Evolutionary conservation across 108 stramenopile genomes (phyloP).

Genomic region (Cyclotella kingstonii): DNA sequence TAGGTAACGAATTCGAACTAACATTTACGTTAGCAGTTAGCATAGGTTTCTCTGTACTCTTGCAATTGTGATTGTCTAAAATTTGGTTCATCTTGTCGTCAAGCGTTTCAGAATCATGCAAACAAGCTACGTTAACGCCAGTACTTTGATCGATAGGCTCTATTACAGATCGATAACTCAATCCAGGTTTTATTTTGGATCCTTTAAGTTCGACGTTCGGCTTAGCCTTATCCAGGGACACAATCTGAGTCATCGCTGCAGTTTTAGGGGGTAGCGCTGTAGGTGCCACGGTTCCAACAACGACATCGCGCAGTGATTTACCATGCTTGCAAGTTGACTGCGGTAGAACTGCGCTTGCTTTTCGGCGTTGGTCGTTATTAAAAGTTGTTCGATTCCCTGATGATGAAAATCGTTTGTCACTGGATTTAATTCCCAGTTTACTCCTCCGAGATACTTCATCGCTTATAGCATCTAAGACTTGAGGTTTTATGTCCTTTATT

Average conservation of each 20-base stretch:
- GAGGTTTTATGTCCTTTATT: conserved; percentile 57
- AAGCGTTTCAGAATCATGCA: background rate
- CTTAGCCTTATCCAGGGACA: conserved; percentile 3
- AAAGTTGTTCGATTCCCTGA: conserved; percentile 2
- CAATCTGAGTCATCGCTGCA: background rate
- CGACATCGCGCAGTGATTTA: conserved; percentile 31
- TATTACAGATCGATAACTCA: conserved; percentile 48
- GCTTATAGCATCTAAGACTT: conserved; percentile 61
- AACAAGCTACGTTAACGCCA: background rate
- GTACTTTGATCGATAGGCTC: conserved; percentile 19
- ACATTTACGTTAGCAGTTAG: too few relatives aligned
- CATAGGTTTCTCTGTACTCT: too few relatives aligned
- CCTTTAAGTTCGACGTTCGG: background rate
- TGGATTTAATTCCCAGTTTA: conserved; percentile 5
- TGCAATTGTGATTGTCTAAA: background rate
- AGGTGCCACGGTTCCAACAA: conserved; percentile 11
- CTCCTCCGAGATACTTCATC: conserved; percentile 46
- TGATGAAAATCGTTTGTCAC: conserved; percentile 18
- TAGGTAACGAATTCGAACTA: background rate
- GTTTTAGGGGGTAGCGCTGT: background rate
- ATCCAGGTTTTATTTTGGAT: conserved; percentile 37
- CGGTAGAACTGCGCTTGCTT: conserved; percentile 1
- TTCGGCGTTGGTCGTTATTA: conserved; percentile 22
- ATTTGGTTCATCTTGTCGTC: background rate
- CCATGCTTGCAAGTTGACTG: conserved; percentile 11